phyloP scores from a whole-genome alignment of 2,329 filamentous ascomycete species.

The Nemania diffusa region DNA sequence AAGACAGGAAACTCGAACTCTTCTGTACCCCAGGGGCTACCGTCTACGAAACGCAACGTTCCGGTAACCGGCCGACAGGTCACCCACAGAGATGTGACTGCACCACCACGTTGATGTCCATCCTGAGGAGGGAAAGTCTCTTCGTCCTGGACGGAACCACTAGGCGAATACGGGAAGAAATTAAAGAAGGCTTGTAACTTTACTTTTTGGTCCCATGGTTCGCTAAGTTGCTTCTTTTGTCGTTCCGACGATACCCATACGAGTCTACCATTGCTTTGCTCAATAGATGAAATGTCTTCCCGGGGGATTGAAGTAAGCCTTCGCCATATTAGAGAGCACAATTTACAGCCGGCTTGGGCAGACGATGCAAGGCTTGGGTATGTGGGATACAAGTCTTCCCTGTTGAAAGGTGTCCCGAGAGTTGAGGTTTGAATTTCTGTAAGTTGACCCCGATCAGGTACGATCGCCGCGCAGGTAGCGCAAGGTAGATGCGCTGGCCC shows the following conservation, averaged over 20 bases:
- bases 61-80: constrained; percentile 13
- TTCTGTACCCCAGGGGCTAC: constrained; percentile 18
- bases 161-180: constrained; percentile 9
- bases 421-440: not conserved
- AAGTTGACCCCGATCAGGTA: constrained; percentile 14
- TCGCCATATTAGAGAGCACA: constrained; percentile 16
- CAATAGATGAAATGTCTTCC: not conserved
- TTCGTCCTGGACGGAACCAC: not conserved
- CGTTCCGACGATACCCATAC: constrained; percentile 6
- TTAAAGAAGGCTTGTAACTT: constrained; percentile 10
- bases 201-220: constrained; percentile 8
- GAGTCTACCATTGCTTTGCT: not conserved
- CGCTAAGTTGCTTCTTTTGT: not conserved
- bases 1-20: constrained; percentile 30
- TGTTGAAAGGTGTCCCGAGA: constrained; percentile 12
- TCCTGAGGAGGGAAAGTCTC: not conserved
- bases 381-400: constrained; percentile 10
- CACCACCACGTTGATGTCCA: constrained; percentile 15
- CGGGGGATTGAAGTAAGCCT: constrained; percentile 19
- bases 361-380: constrained; percentile 16
- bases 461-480: not conserved
- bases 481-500: constrained; percentile 1
- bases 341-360: constrained; percentile 11
- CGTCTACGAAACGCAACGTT: constrained; percentile 13
- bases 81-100: constrained; percentile 25